phyloP scores from a whole-genome alignment of 2,329 filamentous ascomycete species.

The Sclerotinia subarctica region DNA sequence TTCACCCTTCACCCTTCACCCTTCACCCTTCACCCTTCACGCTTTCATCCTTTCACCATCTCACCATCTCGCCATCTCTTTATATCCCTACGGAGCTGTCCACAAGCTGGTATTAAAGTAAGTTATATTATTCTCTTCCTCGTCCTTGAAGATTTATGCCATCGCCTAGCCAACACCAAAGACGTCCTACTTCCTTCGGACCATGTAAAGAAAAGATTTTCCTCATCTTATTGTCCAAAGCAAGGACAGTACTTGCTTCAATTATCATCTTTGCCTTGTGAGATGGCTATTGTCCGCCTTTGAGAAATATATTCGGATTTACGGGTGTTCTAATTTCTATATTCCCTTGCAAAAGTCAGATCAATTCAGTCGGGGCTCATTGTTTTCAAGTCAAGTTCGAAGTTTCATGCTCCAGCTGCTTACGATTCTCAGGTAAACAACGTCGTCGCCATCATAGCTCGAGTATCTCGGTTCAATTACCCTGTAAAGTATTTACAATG shows the following conservation, averaged over 20 bases:
- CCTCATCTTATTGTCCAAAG: not conserved
- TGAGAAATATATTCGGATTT: not conserved
- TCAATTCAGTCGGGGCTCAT: not conserved
- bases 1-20: too few species aligned
- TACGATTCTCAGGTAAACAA: not conserved
- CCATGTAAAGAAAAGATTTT: not conserved
- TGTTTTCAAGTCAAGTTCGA: not conserved
- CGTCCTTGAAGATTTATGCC: not conserved
- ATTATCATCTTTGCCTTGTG: not conserved
- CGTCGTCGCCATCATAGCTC: not conserved
- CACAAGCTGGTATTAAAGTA: not conserved
- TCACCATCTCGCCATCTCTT: not conserved
- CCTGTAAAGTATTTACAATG: not conserved
- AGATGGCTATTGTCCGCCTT: not conserved
- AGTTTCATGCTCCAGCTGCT: not conserved
- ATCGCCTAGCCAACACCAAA: not conserved
- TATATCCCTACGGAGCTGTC: not conserved
- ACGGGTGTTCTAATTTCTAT: not conserved
- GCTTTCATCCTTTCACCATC: too few species aligned
- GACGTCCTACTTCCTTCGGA: not conserved
- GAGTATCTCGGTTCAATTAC: not conserved
- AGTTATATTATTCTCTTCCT: not conserved
- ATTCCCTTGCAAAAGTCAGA: not conserved
- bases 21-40: too few species aligned
- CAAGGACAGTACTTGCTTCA: not conserved